A percentile compares a stretch with the other conserved stretches of the same genome.
Evolutionary conservation across 306 rosid genomes (phyloP).

Genomic region (Adenanthera pavonina): DNA sequence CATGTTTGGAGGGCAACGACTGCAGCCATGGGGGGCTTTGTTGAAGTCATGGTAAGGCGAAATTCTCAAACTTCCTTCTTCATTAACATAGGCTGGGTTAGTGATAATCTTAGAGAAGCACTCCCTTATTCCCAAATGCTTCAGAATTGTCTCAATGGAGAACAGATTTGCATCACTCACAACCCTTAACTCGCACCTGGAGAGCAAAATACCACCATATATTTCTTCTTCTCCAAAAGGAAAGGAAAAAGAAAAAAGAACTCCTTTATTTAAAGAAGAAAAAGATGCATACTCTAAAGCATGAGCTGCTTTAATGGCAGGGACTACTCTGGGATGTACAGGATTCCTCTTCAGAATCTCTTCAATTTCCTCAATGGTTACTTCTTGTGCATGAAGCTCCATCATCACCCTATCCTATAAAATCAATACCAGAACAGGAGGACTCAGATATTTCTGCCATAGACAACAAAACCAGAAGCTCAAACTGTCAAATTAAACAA

Average conservation of each 20-base stretch:
- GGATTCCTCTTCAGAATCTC: constrained; percentile 55
- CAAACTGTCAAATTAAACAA: background rate
- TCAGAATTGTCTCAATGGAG: constrained; percentile 73
- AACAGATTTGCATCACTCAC: constrained; percentile 81
- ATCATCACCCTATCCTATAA: constrained; percentile 75
- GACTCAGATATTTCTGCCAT: background rate
- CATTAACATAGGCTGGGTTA: constrained; percentile 61
- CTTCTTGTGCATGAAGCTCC: constrained; percentile 65
- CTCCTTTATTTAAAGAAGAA: background rate
- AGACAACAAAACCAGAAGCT: background rate
- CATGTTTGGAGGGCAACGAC: constrained; percentile 75
- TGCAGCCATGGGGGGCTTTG: constrained; percentile 57
- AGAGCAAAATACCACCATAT: background rate
- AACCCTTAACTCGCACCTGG: constrained; percentile 82
- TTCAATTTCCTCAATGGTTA: constrained; percentile 55
- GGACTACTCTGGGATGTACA: constrained; percentile 58
- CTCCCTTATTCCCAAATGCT: constrained; percentile 62
- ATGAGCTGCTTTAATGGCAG: constrained; percentile 63
- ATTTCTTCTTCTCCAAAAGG: background rate
- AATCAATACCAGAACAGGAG: background rate
- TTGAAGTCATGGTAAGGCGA: constrained; percentile 55
- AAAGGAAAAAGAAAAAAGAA: background rate
- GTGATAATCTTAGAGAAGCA: constrained; percentile 75
- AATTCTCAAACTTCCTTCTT: constrained; percentile 60
- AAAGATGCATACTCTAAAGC: constrained; percentile 49